Evolutionary conservation across 208 protist species (phyloP).

Genomic region (Acanthamoeba culbertsoni): DNA sequence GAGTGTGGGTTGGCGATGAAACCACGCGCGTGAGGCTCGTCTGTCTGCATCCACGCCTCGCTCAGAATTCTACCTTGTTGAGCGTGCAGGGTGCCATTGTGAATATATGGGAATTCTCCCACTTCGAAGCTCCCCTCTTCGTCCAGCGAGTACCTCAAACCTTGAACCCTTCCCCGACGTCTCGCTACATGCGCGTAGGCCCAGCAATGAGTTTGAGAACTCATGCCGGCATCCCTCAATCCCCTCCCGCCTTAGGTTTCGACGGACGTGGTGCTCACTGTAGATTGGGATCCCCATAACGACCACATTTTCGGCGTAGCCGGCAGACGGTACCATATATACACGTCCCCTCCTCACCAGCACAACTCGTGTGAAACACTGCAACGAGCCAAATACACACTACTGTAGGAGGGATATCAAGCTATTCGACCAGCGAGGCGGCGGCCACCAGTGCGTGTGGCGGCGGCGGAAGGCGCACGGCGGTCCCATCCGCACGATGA

Average conservation of each 20-base stretch:
- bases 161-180: no score
- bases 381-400: not conserved
- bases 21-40: not conserved
- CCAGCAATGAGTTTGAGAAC: no score
- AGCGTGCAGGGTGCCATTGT: not conserved
- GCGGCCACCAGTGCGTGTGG: not conserved
- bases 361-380: not conserved
- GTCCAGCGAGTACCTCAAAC: not conserved
- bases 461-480: not conserved
- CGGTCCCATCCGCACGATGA: not conserved
- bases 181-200: no score
- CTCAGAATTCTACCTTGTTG: not conserved
- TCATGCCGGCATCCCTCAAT: not conserved
- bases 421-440: not conserved
- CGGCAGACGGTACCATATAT: not conserved
- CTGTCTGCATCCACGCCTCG: not conserved
- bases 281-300: not conserved
- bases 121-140: not conserved
- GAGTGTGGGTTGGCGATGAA: not conserved
- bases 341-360: not conserved
- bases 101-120: not conserved
- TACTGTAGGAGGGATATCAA: not conserved
- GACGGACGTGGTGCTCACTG: not conserved
- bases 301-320: not conserved
- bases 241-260: not conserved